A percentile compares a stretch with the other conserved stretches of the same genome.
Conservation (phyloP, 176 grass and related monocot genomes). For the Phragmites australis region DNA sequence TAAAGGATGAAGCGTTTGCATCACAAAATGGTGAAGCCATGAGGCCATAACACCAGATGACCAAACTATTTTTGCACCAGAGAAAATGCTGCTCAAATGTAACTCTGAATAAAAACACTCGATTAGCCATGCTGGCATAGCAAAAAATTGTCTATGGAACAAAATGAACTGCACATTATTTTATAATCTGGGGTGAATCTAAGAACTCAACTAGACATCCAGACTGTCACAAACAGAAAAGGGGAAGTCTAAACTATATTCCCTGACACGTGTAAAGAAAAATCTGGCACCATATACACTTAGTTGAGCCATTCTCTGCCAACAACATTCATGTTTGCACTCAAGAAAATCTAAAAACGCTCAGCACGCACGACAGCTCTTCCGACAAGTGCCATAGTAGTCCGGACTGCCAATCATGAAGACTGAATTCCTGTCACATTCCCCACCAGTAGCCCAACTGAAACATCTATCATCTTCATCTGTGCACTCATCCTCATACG, state of each 20-base stretch:
- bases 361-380: constrained; percentile 72
- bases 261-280: neutral
- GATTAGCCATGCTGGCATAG: neutral
- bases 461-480: constrained; percentile 76
- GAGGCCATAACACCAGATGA: neutral
- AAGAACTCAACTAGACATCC: neutral
- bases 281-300: constrained; percentile 7
- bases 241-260: constrained; percentile 2
- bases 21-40: neutral
- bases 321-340: constrained; percentile 31
- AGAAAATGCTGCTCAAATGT: neutral
- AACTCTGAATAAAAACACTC: neutral
- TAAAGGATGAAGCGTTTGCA: neutral
- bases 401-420: constrained; percentile 83
- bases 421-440: constrained; percentile 73
- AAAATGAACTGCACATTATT: neutral
- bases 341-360: constrained; percentile 6
- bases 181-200: neutral
- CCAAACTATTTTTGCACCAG: neutral
- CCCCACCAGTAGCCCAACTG: constrained; percentile 59
- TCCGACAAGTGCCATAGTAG: constrained; percentile 83
- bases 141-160: neutral
- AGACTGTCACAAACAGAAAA: neutral
- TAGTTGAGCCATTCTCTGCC: constrained; percentile 11
- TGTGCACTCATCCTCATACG: constrained; percentile 51